Evolutionary conservation across 2,329 filamentous ascomycete species (phyloP).

Genomic region (Phoma sp.): DNA sequence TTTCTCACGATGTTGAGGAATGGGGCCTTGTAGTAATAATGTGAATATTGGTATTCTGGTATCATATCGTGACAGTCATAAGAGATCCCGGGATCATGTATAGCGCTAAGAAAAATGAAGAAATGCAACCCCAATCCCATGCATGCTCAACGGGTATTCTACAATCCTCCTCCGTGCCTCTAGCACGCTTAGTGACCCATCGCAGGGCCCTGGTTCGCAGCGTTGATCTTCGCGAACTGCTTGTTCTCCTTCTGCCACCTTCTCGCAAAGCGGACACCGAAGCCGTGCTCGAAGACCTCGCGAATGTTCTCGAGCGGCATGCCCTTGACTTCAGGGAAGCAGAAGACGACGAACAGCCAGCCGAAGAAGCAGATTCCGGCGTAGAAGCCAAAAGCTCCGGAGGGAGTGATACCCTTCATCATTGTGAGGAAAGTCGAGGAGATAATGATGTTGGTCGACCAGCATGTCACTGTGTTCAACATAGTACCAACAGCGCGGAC

Average conservation of each 20-base stretch:
- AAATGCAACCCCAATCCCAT: not conserved
- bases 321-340: conserved; percentile 47
- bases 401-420: conserved; percentile 49
- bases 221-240: conserved; percentile 38
- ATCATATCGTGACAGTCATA: conserved; percentile 2
- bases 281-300: conserved; percentile 46
- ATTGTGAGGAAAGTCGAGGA: conserved; percentile 48
- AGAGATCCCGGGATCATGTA: not conserved
- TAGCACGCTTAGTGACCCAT: conserved; percentile 28
- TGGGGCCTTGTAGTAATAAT: not conserved
- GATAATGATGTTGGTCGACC: conserved; percentile 47
- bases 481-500: conserved; percentile 49
- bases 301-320: conserved; percentile 47
- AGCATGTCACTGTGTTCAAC: conserved; percentile 42
- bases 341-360: conserved; percentile 46
- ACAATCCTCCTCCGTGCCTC: not conserved
- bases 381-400: conserved; percentile 50
- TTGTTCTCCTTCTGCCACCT: conserved; percentile 49
- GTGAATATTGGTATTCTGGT: not conserved
- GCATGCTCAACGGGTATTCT: not conserved
- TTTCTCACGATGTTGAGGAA: too few species aligned
- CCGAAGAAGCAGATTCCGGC: conserved; percentile 45
- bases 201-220: conserved; percentile 22
- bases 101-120: not conserved
- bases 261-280: conserved; percentile 44